Evolutionary conservation across 345 rosid species (phyloP), one percentile per base, ranked within the genome.

Genomic region (Gossypium bickii): DNA sequence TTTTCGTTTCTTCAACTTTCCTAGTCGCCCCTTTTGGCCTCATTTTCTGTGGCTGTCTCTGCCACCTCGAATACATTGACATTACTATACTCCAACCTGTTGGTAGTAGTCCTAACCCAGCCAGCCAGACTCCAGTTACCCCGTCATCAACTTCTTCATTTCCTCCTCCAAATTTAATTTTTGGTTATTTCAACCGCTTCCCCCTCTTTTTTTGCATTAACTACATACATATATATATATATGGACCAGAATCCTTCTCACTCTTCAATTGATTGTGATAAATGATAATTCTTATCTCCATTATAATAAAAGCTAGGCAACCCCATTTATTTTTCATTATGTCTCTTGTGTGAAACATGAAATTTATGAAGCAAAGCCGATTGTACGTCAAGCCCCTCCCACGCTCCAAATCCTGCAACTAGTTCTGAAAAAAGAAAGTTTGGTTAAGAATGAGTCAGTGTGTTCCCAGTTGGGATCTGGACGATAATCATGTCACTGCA

Each of bases 391-490:
- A 17, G 13, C 18, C 44, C 9, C 9, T 65, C 27, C 43, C 10
- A 64, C 9, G 9, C 16, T 9, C 8, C 57, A 65, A 15, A 2
- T 2, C 18, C 70, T 45, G 55, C 41, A 47, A 48, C 13, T 44
- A 66, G 17, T 68, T 53, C 55, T 6, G 3, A 38, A 52, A 58
- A 1, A 4, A 16, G 5, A 1, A 12, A 3, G 11, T 57, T 13
- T 20, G 27, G 53, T 44, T 5, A 75, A 59, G 3, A 72, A 91
- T 90, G 98, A 91, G 92, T 76, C 98, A 86, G 86, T 89, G 98
- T 72, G 98, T 94, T 76, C 98, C 98, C 34, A 82, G 82, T 67
- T 92, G 91, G 90, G 88, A 88, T 76, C 78, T 85, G 70, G 89
- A 87, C 27, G 89, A 88, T 7, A 56, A 76, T 80, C 85, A 83